Evolutionary conservation across 2,329 filamentous ascomycete species (phyloP), one percentile per base, ranked within the genome.

Genomic region (Colletotrichum lupini): DNA sequence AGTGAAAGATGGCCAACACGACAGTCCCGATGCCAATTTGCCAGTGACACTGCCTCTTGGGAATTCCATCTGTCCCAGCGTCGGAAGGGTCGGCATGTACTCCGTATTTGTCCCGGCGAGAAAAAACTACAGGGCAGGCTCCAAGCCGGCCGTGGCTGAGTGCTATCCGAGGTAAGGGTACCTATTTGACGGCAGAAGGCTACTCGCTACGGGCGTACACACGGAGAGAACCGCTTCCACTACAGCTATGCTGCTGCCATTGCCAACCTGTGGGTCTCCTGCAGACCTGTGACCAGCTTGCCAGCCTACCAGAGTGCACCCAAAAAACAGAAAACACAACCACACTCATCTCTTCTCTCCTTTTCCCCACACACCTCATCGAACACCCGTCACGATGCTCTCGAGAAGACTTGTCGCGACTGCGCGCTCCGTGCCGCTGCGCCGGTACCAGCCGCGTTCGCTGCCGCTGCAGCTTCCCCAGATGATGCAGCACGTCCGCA

Each of bases 401-500:
- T 85, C 85, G 71, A 83, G 86, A 79, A 81, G 81, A 76, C 77
- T 85, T 75, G 79, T 83, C 73, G 84, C 82, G 55, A 83, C 84
- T 60, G 82, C 84, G 76, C 83, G 86, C 74, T 79, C 84, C 77
- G 81, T 82, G 80, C 83, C 86, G 42, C 80, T 87, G 76, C 85
- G 85, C 74, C 82, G 80, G 68, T 80, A 82, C 12, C 82, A 78
- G 53, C 75, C 81, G 67, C 80, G 80, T 30, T 67, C 71, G 72
- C 77, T 78, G 66, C 77, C 75, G 57, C 76, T 82, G 68, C 80
- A 85, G 79, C 84, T 89, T 64, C 87, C 88, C 11, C 76, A 85
- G 42, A 85, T 89, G 80, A 86, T 89, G 81, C 82, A 85, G 80
- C 89, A 91, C 79, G 86, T 90, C 66, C 89, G 90, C 77, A 87